These are phyloP conservation scores for Leccinum angustisporum DNA, from an alignment of 1,284 basidiomycete genomes.

Conservation along the genomic window DNA sequence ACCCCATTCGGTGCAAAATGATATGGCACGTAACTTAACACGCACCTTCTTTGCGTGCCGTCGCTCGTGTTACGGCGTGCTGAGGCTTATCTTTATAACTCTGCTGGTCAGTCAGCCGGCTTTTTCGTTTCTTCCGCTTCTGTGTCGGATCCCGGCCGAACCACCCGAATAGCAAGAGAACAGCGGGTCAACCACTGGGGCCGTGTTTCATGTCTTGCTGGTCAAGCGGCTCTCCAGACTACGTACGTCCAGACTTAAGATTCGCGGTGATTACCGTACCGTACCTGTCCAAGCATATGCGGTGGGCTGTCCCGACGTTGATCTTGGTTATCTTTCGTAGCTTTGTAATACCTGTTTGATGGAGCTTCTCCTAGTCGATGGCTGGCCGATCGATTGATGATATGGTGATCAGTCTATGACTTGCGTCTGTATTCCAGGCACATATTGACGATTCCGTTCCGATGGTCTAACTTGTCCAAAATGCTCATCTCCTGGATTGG, in stretches of 20 bases:
- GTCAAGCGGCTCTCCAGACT: neutral
- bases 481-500: neutral
- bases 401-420: neutral
- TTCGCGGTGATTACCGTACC: neutral
- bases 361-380: neutral
- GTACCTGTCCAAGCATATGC: neutral
- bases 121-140: neutral
- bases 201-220: neutral
- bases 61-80: neutral
- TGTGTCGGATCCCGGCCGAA: neutral
- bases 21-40: neutral
- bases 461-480: neutral
- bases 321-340: neutral
- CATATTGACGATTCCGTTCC: neutral
- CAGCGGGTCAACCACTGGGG: neutral
- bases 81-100: neutral
- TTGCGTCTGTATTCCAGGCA: neutral
- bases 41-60: neutral
- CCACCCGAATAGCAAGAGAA: neutral
- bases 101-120: neutral
- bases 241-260: neutral
- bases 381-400: neutral
- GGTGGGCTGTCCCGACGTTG: neutral
- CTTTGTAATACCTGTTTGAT: neutral
- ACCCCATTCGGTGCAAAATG: neutral